Conservation (phyloP, 306 rosid genomes). For the Trichosanthes truncata region DNA sequence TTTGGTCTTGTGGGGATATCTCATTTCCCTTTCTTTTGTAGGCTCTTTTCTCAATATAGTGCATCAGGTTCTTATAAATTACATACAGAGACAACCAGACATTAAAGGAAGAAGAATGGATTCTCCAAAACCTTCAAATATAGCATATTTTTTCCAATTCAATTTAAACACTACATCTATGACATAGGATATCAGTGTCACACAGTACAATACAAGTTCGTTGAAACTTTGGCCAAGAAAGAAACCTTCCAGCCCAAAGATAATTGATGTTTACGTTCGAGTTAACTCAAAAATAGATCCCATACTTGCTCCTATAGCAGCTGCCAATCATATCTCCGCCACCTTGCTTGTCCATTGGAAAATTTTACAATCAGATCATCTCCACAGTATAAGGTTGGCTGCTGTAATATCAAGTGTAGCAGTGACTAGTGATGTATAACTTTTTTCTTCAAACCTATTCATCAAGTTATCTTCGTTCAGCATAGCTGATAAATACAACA, state of each 20-base stretch:
- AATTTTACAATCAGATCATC: background rate
- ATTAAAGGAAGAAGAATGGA: background rate
- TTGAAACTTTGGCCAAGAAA: background rate
- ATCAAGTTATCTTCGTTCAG: background rate
- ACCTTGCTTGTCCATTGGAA: background rate
- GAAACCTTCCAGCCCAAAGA: background rate
- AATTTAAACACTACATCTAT: background rate
- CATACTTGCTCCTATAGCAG: background rate
- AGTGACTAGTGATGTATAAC: background rate
- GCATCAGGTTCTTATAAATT: background rate
- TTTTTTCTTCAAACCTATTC: background rate
- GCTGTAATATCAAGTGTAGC: background rate
- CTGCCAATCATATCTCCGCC: background rate
- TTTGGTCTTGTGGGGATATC: background rate
- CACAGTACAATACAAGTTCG: background rate
- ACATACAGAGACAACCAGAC: background rate
- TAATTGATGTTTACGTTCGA: background rate
- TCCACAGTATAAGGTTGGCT: background rate
- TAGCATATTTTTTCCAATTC: background rate
- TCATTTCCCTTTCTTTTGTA: background rate
- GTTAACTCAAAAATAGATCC: background rate
- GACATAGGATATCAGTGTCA: background rate
- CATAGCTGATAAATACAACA: background rate
- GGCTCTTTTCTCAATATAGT: background rate
- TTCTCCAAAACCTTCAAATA: background rate